Evolutionary conservation across 2,329 filamentous ascomycete genomes (phyloP).

Genomic region (Coniochaeta sp.): DNA sequence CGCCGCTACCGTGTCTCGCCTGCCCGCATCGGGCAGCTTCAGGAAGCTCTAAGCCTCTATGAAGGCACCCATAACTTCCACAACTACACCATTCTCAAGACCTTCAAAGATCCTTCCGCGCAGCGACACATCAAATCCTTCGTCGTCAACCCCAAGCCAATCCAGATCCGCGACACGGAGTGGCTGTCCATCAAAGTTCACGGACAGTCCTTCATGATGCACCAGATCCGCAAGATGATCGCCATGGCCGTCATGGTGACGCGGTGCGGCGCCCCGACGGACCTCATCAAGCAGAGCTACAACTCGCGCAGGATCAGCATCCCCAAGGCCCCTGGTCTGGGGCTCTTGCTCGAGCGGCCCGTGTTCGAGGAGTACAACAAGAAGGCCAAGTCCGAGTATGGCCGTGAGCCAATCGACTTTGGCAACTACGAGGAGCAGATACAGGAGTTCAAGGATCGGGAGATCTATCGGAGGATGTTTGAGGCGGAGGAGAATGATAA

Average conservation of each 20-base stretch:
- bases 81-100: slow-evolving; percentile 95
- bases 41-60: slow-evolving; percentile 67
- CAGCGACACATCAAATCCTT: slow-evolving; percentile 93
- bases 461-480: slow-evolving; percentile 92
- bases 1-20: slow-evolving; percentile 74
- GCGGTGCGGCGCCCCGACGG: slow-evolving; percentile 69
- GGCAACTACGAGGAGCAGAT: slow-evolving; percentile 70
- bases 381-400: slow-evolving; percentile 55
- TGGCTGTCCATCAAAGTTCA: slow-evolving; percentile 96
- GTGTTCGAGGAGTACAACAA: slow-evolving; percentile 88
- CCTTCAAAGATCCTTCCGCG: slow-evolving; percentile 69
- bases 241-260: slow-evolving; percentile 82
- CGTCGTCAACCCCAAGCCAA: slow-evolving; percentile 63
- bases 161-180: slow-evolving; percentile 85
- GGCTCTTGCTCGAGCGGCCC: slow-evolving; percentile 79
- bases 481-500: slow-evolving; percentile 81
- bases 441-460: slow-evolving; percentile 78
- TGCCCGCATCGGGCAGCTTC: slow-evolving; percentile 64
- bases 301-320: slow-evolving; percentile 69
- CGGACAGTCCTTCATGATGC: slow-evolving; percentile 99
- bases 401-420: slow-evolving; percentile 69
- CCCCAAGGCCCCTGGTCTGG: slow-evolving; percentile 86
- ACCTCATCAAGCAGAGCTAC: slow-evolving; percentile 69
- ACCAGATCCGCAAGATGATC: slow-evolving; percentile 99
- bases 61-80: slow-evolving; percentile 86